Base-by-base conservation (phyloP, 495 filamentous ascomycete species). In the Viridothelium virens region DNA sequence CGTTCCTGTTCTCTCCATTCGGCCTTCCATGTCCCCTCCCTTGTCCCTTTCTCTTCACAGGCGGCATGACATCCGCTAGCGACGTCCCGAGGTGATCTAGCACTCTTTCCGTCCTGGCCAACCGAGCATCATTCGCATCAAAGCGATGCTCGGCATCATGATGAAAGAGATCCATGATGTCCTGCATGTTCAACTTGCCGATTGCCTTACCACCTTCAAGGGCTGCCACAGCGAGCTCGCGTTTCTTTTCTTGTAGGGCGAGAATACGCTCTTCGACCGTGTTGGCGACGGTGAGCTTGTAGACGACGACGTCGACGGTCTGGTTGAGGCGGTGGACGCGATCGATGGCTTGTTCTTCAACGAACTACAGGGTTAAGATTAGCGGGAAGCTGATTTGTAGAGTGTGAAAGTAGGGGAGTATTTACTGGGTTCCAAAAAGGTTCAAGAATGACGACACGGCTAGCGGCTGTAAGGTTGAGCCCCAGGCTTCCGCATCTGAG, bases 311-410 rank as follows among this genome's bases (percentile, higher is more conserved):
- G 72, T 97, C 92, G 14, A 90, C 79, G 14, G 91, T 96, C 77
- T 98, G 94, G 64, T 94, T 97, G 50, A 98, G 86, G 11, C 94
- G 90, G 70, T 98, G 94, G 56, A 98, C 94, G 53, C 94, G 91
- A 75, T 98, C 94, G 70, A 98, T 98, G 10, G 94, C 94, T 81
- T 97, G 94, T 75, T 97, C 94, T 82, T 98, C 94, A 36, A 97
- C 89, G 70, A 98, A 98, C 53, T 59, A 31, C 5, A 34, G 31
- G 31, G 31, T 5, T 7, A 31, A 7, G 7, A 14, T 33, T 79
- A 89, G 63, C 34, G 10, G 25, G 12, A 44, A 38, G 25, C 5
- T 5, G 9, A 53, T 53, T 59, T 36, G 3, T 39, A n/a, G 11
- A 65, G 62, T 37, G 61, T 62, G 34, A 47, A 81, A 86, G 77